phyloP scores from a whole-genome alignment of 2,329 filamentous ascomycete genomes.

The Pestalotiopsis sp. region DNA sequence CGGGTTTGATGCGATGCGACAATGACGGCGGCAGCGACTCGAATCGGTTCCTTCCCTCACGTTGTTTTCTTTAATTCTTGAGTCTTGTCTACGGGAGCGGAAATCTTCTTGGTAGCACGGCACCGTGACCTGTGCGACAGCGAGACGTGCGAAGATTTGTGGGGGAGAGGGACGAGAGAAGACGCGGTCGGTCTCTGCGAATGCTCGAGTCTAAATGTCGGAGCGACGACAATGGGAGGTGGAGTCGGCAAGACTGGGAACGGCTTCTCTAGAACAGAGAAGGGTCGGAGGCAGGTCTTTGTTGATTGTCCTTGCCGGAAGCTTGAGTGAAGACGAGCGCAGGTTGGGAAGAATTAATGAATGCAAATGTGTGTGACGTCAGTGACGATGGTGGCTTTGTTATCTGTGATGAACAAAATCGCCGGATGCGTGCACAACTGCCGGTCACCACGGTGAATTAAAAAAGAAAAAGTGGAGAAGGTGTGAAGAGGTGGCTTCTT shows the following conservation, averaged over 20 bases:
- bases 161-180: not conserved
- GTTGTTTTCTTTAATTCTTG: slow-evolving; percentile 20
- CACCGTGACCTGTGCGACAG: slow-evolving; percentile 33
- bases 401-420: slow-evolving; percentile 6
- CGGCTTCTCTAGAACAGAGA: slow-evolving; percentile 8
- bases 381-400: slow-evolving; percentile 16
- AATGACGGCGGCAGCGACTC: slow-evolving; percentile 27
- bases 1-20: slow-evolving; percentile 25
- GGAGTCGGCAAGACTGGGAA: slow-evolving; percentile 1
- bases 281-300: not conserved
- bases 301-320: not conserved
- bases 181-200: not conserved
- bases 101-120: slow-evolving; percentile 29
- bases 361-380: slow-evolving; percentile 17
- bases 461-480: slow-evolving; percentile 1
- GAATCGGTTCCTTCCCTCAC: slow-evolving; percentile 18
- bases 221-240: not conserved
- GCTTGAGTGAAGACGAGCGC: not conserved
- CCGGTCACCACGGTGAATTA: not conserved
- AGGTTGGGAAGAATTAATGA: slow-evolving; percentile 4
- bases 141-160: slow-evolving; percentile 1
- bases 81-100: slow-evolving; percentile 30
- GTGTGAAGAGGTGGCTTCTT: not conserved
- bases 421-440: slow-evolving; percentile 8
- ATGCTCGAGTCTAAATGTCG: slow-evolving; percentile 9